Evolutionary conservation across 225 moss, liverwort and hornwort species (phyloP).

Genomic region (Bryum argenteum): DNA sequence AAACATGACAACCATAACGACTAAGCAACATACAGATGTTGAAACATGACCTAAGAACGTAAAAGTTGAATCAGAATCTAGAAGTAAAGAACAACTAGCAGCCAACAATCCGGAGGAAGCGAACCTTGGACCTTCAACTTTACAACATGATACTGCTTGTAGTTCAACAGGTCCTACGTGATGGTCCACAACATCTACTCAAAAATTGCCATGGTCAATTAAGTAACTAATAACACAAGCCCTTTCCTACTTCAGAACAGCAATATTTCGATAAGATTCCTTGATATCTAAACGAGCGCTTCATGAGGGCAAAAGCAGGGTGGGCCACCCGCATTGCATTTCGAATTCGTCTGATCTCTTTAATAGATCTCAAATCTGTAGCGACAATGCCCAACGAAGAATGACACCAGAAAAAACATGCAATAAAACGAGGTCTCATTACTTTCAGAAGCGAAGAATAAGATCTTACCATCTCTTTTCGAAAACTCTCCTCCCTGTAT

Average conservation of each 20-base stretch:
- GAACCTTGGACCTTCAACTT: too few species aligned
- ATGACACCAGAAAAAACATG: background rate
- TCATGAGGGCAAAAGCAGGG: background rate
- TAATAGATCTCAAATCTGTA: background rate
- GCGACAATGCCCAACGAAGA: background rate
- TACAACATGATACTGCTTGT: conserved; percentile 23
- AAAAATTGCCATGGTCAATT: conserved; percentile 4
- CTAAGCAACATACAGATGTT: too few species aligned
- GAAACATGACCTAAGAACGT: too few species aligned
- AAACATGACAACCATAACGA: too few species aligned
- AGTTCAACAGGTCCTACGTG: conserved; percentile 9
- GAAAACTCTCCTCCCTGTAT: conserved; percentile 82
- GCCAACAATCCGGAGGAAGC: too few species aligned
- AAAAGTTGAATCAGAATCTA: too few species aligned
- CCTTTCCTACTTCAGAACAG: background rate
- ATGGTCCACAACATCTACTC: conserved; percentile 18
- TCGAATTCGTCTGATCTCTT: background rate
- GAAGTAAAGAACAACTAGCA: too few species aligned
- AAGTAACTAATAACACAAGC: conserved; percentile 6
- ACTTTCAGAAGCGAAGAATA: conserved; percentile 2
- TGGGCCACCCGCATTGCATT: conserved; percentile 4
- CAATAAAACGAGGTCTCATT: background rate
- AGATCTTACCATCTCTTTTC: conserved; percentile 69
- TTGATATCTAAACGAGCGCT: too few species aligned
- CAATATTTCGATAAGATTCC: background rate